phyloP scores from a whole-genome alignment of 805 yeast species.

The Kodamaea leandrae region DNA sequence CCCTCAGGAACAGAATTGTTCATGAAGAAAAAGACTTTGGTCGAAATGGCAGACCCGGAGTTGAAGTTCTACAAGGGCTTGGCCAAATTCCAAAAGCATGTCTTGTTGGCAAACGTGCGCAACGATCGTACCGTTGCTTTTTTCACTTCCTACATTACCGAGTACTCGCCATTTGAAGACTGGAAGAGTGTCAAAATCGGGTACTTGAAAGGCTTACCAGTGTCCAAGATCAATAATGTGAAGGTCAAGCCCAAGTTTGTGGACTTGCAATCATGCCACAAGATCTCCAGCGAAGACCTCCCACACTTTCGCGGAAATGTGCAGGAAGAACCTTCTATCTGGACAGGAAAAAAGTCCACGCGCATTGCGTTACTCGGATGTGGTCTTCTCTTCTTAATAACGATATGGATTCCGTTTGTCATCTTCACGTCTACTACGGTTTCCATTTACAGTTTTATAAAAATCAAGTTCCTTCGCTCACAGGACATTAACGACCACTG shows the following conservation, averaged over 20 bases:
- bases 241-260: slow-evolving; percentile 48
- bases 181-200: slow-evolving; percentile 48
- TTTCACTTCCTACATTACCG: slow-evolving; percentile 75
- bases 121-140: slow-evolving; percentile 88
- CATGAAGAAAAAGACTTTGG: slow-evolving; percentile 42
- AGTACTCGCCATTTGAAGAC: slow-evolving; percentile 68
- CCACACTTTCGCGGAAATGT: slow-evolving; percentile 21
- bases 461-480: slow-evolving; percentile 25
- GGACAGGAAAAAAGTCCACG: slow-evolving; percentile 28
- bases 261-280: slow-evolving; percentile 41
- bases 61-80: slow-evolving; percentile 56
- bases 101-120: slow-evolving; percentile 68
- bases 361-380: slow-evolving; percentile 23
- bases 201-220: slow-evolving; percentile 47
- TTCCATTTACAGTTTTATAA: slow-evolving; percentile 40
- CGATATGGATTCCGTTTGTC: slow-evolving; percentile 52
- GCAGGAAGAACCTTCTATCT: slow-evolving; percentile 39
- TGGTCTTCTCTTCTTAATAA: slow-evolving; percentile 33
- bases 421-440: slow-evolving; percentile 34
- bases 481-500: slow-evolving; percentile 32
- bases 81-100: slow-evolving; percentile 51
- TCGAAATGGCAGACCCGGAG: slow-evolving; percentile 51
- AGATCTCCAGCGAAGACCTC: slow-evolving; percentile 12
- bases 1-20: slow-evolving; percentile 36
- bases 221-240: slow-evolving; percentile 35